phyloP scores from a whole-genome alignment of 805 yeast genomes.

The Kuraishia cidri region DNA sequence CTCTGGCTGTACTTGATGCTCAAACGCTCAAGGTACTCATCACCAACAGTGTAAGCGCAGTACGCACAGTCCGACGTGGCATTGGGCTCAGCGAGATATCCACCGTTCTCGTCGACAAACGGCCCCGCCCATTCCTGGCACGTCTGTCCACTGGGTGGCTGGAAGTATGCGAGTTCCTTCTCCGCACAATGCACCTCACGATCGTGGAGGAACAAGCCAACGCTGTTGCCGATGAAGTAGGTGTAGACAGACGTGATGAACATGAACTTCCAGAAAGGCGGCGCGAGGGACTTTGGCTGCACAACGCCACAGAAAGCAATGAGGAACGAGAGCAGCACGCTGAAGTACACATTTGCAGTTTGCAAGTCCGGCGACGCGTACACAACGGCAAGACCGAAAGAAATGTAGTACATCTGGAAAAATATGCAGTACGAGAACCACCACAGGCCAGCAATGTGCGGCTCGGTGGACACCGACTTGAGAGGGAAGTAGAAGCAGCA shows the following conservation, averaged over 20 bases:
- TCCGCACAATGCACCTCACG: conserved; percentile 38
- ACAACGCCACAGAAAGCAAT: conserved; percentile 65
- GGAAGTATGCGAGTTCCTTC: conserved; percentile 37
- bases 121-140: conserved; percentile 46
- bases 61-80: conserved; percentile 40
- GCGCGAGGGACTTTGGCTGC: conserved; percentile 49
- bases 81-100: conserved; percentile 48
- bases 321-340: conserved; percentile 47
- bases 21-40: conserved; percentile 33
- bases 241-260: conserved; percentile 68
- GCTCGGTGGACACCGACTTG: conserved; percentile 20
- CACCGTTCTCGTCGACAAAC: conserved; percentile 33
- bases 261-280: conserved; percentile 83
- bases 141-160: conserved; percentile 53
- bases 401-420: conserved; percentile 34
- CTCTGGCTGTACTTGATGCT: conserved; percentile 34
- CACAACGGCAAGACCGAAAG: conserved; percentile 44
- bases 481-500: conserved; percentile 3
- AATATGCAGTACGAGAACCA: conserved; percentile 23
- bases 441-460: conserved; percentile 39
- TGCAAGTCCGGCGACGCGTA: conserved; percentile 59
- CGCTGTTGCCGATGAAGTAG: conserved; percentile 49
- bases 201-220: conserved; percentile 38
- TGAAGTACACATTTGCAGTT: conserved; percentile 52
- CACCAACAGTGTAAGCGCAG: conserved; percentile 36